Conservation (phyloP, 2,329 filamentous ascomycete species). For the Teratosphaeria gauchensis region DNA sequence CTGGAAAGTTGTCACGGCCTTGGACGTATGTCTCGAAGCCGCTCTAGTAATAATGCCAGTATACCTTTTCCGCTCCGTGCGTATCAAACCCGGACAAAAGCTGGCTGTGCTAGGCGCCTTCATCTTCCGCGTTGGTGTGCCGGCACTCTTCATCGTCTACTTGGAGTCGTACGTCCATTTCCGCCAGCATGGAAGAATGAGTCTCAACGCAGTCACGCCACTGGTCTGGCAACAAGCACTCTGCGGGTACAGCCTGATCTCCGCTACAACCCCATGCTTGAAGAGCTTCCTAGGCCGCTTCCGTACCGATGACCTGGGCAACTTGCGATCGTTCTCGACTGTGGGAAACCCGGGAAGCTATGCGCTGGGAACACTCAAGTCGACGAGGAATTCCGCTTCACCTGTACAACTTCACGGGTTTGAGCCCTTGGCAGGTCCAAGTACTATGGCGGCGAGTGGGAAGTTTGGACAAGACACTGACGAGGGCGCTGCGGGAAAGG, state of each 20-base stretch:
- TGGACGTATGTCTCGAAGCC: background rate
- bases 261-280: background rate
- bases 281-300: conserved; percentile 3
- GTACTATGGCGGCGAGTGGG: no score
- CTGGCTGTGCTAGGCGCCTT: background rate
- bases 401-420: no score
- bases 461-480: no score
- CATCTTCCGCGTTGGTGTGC: background rate
- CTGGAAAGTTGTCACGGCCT: background rate
- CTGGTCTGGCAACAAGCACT: background rate
- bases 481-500: no score
- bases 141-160: background rate
- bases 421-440: no score
- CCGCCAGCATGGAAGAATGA: background rate
- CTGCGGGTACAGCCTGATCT: background rate
- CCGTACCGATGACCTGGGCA: background rate
- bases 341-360: conserved; percentile 13
- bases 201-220: background rate
- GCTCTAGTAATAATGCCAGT: background rate
- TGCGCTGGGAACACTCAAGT: conserved; percentile 1
- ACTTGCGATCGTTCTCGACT: conserved; percentile 15
- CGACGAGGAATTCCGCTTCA: no score
- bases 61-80: background rate
- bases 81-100: background rate
- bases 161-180: conserved; percentile 1